phyloP scores from a whole-genome alignment of 1,284 basidiomycete genomes.

The Takashimella tepidaria region DNA sequence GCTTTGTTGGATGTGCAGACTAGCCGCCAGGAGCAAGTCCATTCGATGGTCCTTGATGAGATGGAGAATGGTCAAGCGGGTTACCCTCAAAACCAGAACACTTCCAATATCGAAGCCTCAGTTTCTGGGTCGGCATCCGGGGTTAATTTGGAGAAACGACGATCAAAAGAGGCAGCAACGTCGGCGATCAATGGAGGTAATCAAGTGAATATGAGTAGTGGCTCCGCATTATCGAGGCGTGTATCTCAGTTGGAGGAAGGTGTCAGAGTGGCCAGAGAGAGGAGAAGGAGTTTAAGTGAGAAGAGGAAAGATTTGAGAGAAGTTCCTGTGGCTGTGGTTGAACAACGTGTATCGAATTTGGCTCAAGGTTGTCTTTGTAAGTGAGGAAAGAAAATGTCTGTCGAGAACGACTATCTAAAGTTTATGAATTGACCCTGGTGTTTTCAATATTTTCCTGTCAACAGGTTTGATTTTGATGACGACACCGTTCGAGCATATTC shows the following conservation, averaged over 20 bases:
- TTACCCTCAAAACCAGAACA: slow-evolving; percentile 19
- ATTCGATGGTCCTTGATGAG: slow-evolving; percentile 1
- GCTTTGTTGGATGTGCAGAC: slow-evolving; percentile 22
- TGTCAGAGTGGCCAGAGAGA: neutral
- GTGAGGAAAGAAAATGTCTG: no score
- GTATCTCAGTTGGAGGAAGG: neutral
- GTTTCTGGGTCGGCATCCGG: no score
- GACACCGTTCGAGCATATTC: slow-evolving; percentile 72
- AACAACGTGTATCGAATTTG: slow-evolving; percentile 83
- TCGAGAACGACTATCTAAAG: no score
- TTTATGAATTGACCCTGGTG: no score
- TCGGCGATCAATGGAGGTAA: neutral
- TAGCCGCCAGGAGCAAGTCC: neutral
- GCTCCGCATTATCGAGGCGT: neutral
- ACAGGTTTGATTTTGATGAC: slow-evolving; percentile 61
- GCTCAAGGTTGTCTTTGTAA: slow-evolving; percentile 70
- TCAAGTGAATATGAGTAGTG: neutral
- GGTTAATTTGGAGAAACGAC: neutral
- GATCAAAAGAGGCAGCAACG: neutral
- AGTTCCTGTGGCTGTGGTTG: slow-evolving; percentile 71
- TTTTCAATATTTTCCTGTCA: neutral
- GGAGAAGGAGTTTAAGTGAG: slow-evolving; percentile 10
- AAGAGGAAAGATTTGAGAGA: slow-evolving; percentile 51
- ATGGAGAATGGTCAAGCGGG: slow-evolving; percentile 11
- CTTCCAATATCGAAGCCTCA: no score